Base-by-base conservation (phyloP, 169 alveolate genomes). In the Cryptosporidium tyzzeri region DNA sequence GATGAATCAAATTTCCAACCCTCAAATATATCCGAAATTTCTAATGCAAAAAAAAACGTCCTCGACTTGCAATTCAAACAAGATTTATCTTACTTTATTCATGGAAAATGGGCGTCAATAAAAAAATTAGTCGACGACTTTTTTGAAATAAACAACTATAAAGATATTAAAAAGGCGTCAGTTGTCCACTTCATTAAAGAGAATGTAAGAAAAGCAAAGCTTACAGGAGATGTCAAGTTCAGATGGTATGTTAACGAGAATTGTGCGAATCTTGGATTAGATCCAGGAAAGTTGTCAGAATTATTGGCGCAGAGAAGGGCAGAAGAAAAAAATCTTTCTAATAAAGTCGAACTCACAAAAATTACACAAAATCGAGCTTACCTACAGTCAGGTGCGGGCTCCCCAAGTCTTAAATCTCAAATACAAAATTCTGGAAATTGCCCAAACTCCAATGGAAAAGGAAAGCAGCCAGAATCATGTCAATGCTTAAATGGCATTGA, bases 241-340 rank as follows among this genome's bases (percentile, higher is more conserved):
- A 59, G 89, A 21, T 80, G 89, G 89, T 80, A 80, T 50, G 65
- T 80, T 3, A 39, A 62, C 7, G 74, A 80, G 14, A 80, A 55
- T n/a, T 18, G 7, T n/a, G 10, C 86, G 7, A 29, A 12, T 37
- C 31, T 44, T 21, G 45, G 37, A 37, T 39, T 80, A 18, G 89
- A 80, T 39, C 6, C 45, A 8, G n/a, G 6, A 4, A 80, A 44
- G 29, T 45, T 80, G n/a, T 16, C 51, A 12, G 50, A 80, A 45
- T 80, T 80, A 80, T 39, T 80, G 44, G 10, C n/a, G 9, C 55
- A 73, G n/a, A 73, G 86, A 29, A 73, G n/a, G 37, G 26, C 31
- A 2, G 86, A 55, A 9, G 86, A 59, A 23, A 70, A 44, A 70
- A 41, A 4, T 21, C 12, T 12, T 0, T 21, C 44, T 70, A 70